Base-by-base conservation (phyloP, 2,329 filamentous ascomycete species). In the Nectriaceae sp. region DNA sequence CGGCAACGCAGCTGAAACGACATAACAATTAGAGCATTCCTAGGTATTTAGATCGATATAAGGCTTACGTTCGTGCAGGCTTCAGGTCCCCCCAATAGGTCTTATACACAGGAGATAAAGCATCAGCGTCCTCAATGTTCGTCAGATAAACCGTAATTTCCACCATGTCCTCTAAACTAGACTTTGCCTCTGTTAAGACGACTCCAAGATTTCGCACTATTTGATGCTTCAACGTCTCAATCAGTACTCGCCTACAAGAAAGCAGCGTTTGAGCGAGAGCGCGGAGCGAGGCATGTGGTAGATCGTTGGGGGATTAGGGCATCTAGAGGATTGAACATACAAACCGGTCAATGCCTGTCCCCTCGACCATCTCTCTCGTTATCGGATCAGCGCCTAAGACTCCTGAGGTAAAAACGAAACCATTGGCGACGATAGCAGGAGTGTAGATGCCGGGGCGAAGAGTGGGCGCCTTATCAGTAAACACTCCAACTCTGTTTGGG, bases 91-190 rank as follows among this genome's bases (percentile, higher is more conserved):
- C 69, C 69, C 88, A 89, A 72, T 82, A 85, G 69, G 84, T 80
- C 64, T 80, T 81, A 60, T 89, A 89, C 38, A 85, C 78, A 56
- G 76, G 77, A 68, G 89, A 89, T 82, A 89, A 87, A 64, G 84
- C 80, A 16, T 75, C 78, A 61, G 89, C 89, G 66, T 89, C 76
- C 47, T 78, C 80, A 83, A 89, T 89, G 60, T 85, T 78, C 42
- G 82, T 79, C 43, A 89, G 73, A 74, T 88, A 89, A 55, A 89
- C 81, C 53, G 78, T 81, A 46, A 86, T 82, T 73, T 88, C 88
- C 57, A 89, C 81, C 18, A 88, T 80, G 59, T 82, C 80, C 39
- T 75, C 69, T 29, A 90, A 73, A 40, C 73, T 75, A 16, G 79
- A 84, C 6, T 85, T 85, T 2, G 85, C 85, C 42, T 82, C 85